Conservation (phyloP, 179 eudicot genomes). For the Camellia oleifera region DNA sequence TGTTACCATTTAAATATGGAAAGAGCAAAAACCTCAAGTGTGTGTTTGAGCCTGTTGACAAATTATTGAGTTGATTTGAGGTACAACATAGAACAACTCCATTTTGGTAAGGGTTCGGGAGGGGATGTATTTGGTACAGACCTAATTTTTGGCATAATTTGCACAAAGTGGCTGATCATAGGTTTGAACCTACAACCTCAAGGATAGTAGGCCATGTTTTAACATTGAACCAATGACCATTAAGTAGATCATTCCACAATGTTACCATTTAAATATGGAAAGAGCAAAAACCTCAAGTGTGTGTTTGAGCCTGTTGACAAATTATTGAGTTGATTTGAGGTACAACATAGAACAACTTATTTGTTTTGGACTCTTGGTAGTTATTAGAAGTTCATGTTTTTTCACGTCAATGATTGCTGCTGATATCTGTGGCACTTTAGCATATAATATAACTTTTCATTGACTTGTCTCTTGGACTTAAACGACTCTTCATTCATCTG, state of each 20-base stretch:
- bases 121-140: too few relatives aligned
- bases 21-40: not conserved
- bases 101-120: too few relatives aligned
- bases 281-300: not conserved
- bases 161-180: too few relatives aligned
- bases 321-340: not conserved
- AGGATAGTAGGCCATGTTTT: too few relatives aligned
- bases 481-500: not conserved
- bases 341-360: not conserved
- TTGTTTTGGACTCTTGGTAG: not conserved
- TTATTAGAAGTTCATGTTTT: not conserved
- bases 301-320: not conserved
- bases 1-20: not conserved
- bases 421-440: not conserved
- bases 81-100: not conserved
- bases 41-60: not conserved
- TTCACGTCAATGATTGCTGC: too few relatives aligned
- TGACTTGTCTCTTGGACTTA: not conserved
- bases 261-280: not conserved
- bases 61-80: conserved; percentile 1
- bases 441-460: not conserved
- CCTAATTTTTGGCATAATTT: too few relatives aligned
- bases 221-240: too few relatives aligned
- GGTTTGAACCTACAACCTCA: too few relatives aligned
- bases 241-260: not conserved